Percentiles rank a stretch among this genome's conserved stretches.
phyloP scores from a whole-genome alignment of 305 asterid genomes.

The Petunia hybrid region DNA sequence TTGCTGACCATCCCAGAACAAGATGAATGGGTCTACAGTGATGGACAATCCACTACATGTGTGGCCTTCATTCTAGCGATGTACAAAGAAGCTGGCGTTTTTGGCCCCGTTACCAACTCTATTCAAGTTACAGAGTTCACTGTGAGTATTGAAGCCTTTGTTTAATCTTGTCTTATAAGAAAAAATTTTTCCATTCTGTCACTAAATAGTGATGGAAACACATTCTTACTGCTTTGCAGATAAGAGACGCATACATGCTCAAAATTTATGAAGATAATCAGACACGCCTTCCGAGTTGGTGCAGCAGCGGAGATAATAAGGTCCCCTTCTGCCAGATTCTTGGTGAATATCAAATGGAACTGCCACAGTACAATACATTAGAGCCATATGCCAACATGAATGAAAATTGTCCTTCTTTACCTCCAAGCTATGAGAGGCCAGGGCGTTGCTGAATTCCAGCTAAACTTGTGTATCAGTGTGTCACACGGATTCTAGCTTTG shows the following conservation, averaged over 20 bases:
- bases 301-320: slow-evolving; percentile 63
- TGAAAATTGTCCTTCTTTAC: slow-evolving; percentile 93
- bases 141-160: slow-evolving; percentile 51
- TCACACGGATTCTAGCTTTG: background rate
- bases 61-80: slow-evolving; percentile 94
- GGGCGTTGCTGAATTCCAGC: slow-evolving; percentile 50
- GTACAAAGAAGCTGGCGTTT: slow-evolving; percentile 96
- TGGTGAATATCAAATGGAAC: slow-evolving; percentile 89
- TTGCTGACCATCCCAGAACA: slow-evolving; percentile 92
- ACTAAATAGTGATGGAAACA: background rate
- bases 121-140: slow-evolving; percentile 98
- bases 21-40: slow-evolving; percentile 99
- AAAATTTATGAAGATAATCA: slow-evolving; percentile 74
- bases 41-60: slow-evolving; percentile 96
- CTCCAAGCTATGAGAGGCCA: slow-evolving; percentile 91
- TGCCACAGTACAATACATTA: slow-evolving; percentile 80
- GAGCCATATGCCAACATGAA: slow-evolving; percentile 95
- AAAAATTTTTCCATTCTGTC: background rate
- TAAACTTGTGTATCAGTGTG: slow-evolving; percentile 5
- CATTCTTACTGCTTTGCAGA: slow-evolving; percentile 51
- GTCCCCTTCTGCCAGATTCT: slow-evolving; percentile 95
- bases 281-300: slow-evolving; percentile 90
- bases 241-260: slow-evolving; percentile 95
- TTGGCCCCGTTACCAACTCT: slow-evolving; percentile 74
- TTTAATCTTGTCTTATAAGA: background rate